A percentile compares a stretch with the other conserved stretches of the same genome.
Conservation (phyloP, 2,329 filamentous ascomycete genomes). For the Calcarisporium arbuscula region DNA sequence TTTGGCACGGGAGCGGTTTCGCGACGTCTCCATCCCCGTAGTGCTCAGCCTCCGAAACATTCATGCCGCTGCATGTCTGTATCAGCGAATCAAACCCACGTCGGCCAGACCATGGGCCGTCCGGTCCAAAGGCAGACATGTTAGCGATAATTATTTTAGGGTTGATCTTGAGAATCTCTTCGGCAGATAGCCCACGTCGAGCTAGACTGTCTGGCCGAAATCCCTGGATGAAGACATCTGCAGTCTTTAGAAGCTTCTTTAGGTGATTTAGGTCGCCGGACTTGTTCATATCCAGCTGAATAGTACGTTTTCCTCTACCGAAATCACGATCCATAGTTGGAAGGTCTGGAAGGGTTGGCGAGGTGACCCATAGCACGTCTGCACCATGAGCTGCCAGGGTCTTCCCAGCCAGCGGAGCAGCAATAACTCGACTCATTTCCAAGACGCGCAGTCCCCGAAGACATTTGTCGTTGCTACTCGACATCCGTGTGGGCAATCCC, state of each 20-base stretch:
- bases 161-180: slow-evolving; percentile 28
- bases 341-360: slow-evolving; percentile 55
- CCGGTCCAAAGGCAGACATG: slow-evolving; percentile 42
- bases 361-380: slow-evolving; percentile 63
- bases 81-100: slow-evolving; percentile 44
- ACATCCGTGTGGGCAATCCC: slow-evolving; percentile 8
- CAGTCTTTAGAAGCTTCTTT: slow-evolving; percentile 46
- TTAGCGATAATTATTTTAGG: slow-evolving; percentile 40
- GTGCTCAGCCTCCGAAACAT: slow-evolving; percentile 44
- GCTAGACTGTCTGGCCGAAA: slow-evolving; percentile 55
- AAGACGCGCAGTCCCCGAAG: slow-evolving; percentile 60
- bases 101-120: slow-evolving; percentile 29
- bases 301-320: slow-evolving; percentile 57
- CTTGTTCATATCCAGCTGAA: slow-evolving; percentile 50
- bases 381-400: slow-evolving; percentile 66
- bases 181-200: slow-evolving; percentile 24
- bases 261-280: slow-evolving; percentile 43
- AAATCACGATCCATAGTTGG: slow-evolving; percentile 62
- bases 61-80: slow-evolving; percentile 47
- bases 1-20: slow-evolving; percentile 42
- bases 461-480: slow-evolving; percentile 14
- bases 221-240: slow-evolving; percentile 55
- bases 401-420: slow-evolving; percentile 60
- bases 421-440: slow-evolving; percentile 68
- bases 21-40: slow-evolving; percentile 30